A percentile compares a stretch with the other conserved stretches of the same genome.
These are phyloP conservation scores for Penicillium robsamsonii DNA, from an alignment of 495 filamentous ascomycete species.

Conservation along the genomic window DNA sequence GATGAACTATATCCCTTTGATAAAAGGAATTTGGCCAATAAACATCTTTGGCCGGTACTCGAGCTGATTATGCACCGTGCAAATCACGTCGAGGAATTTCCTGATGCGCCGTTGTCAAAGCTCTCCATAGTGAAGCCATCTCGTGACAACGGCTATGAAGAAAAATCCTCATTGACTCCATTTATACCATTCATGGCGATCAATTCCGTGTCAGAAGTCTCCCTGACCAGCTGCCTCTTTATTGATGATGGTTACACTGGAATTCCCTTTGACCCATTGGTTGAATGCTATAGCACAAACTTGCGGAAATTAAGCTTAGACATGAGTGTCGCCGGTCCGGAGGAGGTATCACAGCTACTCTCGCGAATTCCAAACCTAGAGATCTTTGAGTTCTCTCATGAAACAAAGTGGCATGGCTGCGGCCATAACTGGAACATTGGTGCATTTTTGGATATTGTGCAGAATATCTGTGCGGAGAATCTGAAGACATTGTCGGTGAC, in stretches of 20 bases:
- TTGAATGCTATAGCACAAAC: neutral
- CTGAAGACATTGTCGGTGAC: neutral
- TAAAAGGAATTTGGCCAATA: neutral
- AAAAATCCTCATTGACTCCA: neutral
- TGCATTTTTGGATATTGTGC: neutral
- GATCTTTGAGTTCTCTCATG: slow-evolving; percentile 12
- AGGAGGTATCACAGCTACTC: slow-evolving; percentile 5
- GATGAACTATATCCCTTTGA: neutral
- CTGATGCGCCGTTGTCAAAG: neutral
- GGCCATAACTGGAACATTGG: slow-evolving; percentile 10
- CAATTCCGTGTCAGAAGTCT: neutral
- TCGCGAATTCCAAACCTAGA: slow-evolving; percentile 14
- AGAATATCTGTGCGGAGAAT: neutral
- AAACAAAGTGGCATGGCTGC: slow-evolving; percentile 17
- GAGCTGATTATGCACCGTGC: neutral
- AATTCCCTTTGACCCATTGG: neutral
- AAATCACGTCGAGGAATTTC: neutral
- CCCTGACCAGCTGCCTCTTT: neutral
- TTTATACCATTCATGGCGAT: neutral
- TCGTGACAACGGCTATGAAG: neutral
- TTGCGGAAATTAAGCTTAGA: neutral
- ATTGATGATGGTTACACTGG: neutral
- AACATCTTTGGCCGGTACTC: neutral
- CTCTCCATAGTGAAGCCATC: neutral
- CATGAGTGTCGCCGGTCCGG: neutral